These are phyloP conservation scores for Arctostaphylos glauca DNA, from an alignment of 148 eudicot species.

Conservation along the genomic window DNA sequence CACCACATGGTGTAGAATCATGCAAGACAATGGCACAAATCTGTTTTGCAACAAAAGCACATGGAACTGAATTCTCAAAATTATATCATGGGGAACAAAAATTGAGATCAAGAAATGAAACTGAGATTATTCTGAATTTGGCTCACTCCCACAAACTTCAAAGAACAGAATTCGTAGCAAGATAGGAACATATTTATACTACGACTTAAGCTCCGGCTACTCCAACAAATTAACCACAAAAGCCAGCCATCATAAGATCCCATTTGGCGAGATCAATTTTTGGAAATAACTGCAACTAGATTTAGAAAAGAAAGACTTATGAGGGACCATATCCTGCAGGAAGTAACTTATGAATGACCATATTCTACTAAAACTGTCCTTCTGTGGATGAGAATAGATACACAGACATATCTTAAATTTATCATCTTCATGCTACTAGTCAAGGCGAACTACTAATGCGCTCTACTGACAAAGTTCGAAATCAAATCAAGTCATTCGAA, in stretches of 20 bases:
- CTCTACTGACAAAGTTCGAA: background rate
- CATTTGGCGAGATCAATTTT: background rate
- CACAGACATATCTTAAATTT: no score
- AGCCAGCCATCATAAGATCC: background rate
- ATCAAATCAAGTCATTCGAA: background rate
- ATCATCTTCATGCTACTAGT: background rate
- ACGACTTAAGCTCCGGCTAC: background rate
- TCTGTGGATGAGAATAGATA: no score
- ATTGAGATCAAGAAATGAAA: background rate
- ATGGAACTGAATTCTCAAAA: background rate
- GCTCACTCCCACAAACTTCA: background rate
- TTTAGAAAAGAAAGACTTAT: background rate
- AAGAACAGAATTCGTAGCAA: background rate
- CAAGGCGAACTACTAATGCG: background rate
- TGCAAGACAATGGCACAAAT: background rate
- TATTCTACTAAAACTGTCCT: background rate
- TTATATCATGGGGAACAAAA: background rate
- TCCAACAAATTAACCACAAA: background rate
- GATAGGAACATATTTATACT: background rate
- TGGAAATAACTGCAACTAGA: slow-evolving; percentile 1
- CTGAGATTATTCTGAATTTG: background rate
- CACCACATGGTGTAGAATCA: background rate
- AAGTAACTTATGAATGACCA: background rate
- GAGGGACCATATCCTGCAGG: background rate
- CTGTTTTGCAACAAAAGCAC: background rate